Base-by-base conservation (phyloP, 768 basidiomycete species). In the Wakefieldia striispora region DNA sequence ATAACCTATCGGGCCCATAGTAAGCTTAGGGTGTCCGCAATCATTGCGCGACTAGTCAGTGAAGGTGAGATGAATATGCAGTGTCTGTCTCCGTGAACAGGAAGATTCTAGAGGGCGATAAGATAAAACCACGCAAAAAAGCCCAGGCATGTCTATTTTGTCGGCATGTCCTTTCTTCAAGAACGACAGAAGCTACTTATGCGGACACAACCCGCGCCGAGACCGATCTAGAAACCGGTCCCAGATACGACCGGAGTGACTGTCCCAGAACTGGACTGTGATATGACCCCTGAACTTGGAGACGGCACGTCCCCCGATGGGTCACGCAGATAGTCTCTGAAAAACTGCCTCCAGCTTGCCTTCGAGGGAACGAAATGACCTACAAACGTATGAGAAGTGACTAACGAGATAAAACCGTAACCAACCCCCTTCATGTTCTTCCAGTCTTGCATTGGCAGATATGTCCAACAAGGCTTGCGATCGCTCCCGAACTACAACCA, bases 351-450 rank as follows among this genome's bases (percentile, higher is more conserved):
- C 91, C 89, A 94, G 37, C 70, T 76, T 1, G 78, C 81, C 57
- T 86, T 88, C 10, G 83, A 84, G 2, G 91, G 91, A 4, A 93
- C 82, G 56, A 91, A 90, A 65, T 94, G 91, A 8, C 89, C 90
- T 91, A 56, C 19, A 27, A 10, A 42, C 13, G 9, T 5, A 6
- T 62, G 36, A 55, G 19, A 23, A 40, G 43, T 23, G 12, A 41
- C 6, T 14, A 40, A 33, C 13, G 37, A 41, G 45, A 11, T 42
- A 16, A 44, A 14, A 36, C 35, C n/a, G 6, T 36, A 17, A 69
- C 83, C 26, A 49, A 91, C 91, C 91, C 45, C 91, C 91, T 21
- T 82, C 81, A 49, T 94, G 91, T 55, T 76, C 77, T 62, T 89
- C 89, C 9, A 93, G 77, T 11, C 90, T 76, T 26, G 75, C 73